Evolutionary conservation across 2,329 filamentous ascomycete species (phyloP), one percentile per base, ranked within the genome.

Genomic region (Hypoxylon sp.): DNA sequence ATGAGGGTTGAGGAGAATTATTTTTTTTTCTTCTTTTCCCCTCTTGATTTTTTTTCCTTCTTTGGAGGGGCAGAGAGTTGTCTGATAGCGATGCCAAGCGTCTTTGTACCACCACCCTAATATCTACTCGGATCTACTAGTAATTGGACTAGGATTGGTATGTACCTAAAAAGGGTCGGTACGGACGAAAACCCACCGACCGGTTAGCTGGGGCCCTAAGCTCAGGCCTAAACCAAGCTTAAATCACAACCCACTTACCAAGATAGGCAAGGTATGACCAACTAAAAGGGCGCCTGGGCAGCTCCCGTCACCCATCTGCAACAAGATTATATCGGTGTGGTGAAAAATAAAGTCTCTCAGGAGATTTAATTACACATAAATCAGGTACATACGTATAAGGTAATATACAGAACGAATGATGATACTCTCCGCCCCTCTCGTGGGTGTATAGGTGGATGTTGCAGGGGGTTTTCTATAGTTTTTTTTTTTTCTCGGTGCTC

Each of bases 371-470:
- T 64, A 60, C 46, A 50, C 22, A 52, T 33, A 63, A 63, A 57
- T 57, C 57, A 65, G 62, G 60, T 61, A 70, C 59, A 63, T 48
- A 50, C 26, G 31, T 59, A 52, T 54, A 24, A 71, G 42, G 55
- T 62, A 68, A 70, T 72, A 70, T 63, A 62, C 44, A 65, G 24
- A 50, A 68, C 69, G 48, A 69, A 71, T 71, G 29, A 53, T 66
- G 59, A 66, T 65, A 44, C 50, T 58, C 68, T 68, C 72, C 62
- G 54, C 51, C 62, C 58, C 68, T 68, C 71, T 73, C 73, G 68
- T 71, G 70, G 70, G 67, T 35, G 69, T 68, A 71, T 66, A 71
- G 71, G 71, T 73, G 72, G 73, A 64, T 65, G 66, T 62, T 66
- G 69, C 70, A 69, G 70, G 72, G 29, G 66, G 67, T 64, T 59